Evolutionary conservation across 805 yeast species (phyloP).

Genomic region (Yarrowia porcina): DNA sequence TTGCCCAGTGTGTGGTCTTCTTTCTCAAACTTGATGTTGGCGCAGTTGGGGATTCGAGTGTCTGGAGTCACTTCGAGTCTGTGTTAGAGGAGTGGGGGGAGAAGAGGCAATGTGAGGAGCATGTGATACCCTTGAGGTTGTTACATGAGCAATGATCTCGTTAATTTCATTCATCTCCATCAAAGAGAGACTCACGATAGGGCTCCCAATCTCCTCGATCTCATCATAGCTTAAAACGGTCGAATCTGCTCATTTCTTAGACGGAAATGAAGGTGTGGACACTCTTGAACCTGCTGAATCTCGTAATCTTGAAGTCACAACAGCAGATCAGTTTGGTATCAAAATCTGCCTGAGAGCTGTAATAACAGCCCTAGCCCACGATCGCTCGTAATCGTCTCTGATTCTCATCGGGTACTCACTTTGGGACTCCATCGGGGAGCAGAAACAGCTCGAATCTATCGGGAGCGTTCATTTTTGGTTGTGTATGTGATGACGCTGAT

Average conservation of each 20-base stretch:
- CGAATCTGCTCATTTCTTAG: neutral
- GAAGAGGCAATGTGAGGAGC: neutral
- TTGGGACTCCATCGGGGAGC: slow-evolving; percentile 95
- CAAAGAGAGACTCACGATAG: too few relatives aligned
- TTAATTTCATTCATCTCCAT: too few relatives aligned
- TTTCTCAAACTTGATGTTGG: slow-evolving; percentile 86
- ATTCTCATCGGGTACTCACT: slow-evolving; percentile 48
- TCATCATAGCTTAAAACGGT: neutral
- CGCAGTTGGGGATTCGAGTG: slow-evolving; percentile 91
- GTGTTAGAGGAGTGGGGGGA: neutral
- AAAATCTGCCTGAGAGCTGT: neutral
- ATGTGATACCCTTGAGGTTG: neutral
- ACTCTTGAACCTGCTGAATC: too few relatives aligned
- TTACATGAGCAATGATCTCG: too few relatives aligned
- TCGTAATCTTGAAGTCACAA: neutral
- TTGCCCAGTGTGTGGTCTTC: slow-evolving; percentile 98
- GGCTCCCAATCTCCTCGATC: too few relatives aligned
- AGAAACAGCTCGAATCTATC: slow-evolving; percentile 96
- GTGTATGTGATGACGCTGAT: neutral
- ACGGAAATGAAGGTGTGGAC: neutral
- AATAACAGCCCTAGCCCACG: neutral
- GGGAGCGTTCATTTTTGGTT: slow-evolving; percentile 83
- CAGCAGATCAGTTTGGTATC: neutral
- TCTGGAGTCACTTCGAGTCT: slow-evolving; percentile 87
- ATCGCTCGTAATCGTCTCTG: neutral